Percentiles rank a stretch among this genome's conserved stretches.
Evolutionary conservation across 352 stramenopile species (phyloP).

Genomic region (Phytophthora agathidicida): DNA sequence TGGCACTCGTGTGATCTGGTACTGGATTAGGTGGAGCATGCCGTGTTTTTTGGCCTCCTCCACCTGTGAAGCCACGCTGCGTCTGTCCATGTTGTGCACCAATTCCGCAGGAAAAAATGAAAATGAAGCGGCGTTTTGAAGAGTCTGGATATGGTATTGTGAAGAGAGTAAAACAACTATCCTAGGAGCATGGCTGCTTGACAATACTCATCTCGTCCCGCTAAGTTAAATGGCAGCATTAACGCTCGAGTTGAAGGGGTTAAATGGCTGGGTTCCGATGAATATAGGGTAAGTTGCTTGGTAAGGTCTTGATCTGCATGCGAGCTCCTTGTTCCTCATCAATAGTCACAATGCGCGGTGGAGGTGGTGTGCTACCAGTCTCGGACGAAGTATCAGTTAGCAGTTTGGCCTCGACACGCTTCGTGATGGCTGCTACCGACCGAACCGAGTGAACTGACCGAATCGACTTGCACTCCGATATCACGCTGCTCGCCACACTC

Average conservation of each 20-base stretch:
- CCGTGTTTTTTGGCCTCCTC: constrained; percentile 66
- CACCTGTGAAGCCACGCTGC: constrained; percentile 54
- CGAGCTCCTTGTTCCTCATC: constrained; percentile 89
- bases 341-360: constrained; percentile 87
- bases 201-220: too few species aligned
- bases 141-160: constrained; percentile 24
- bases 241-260: too few species aligned
- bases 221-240: too few species aligned
- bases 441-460: constrained; percentile 84
- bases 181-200: too few species aligned
- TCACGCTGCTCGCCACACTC: constrained; percentile 74
- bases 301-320: constrained; percentile 88
- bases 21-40: constrained; percentile 62
- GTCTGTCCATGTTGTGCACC: constrained; percentile 34
- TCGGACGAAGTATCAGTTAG: constrained; percentile 27
- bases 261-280: constrained; percentile 94
- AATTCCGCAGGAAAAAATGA: constrained; percentile 7
- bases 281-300: constrained; percentile 94
- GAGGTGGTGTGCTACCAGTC: constrained; percentile 32
- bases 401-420: constrained; percentile 77
- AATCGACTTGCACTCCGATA: constrained; percentile 90
- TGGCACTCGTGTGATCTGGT: constrained; percentile 47
- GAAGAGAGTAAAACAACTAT: too few species aligned
- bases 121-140: constrained; percentile 34
- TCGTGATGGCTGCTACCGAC: constrained; percentile 77